Percentiles rank a stretch among this genome's conserved stretches.
phyloP scores from a whole-genome alignment of 345 rosid genomes.

The Boechera stricta region DNA sequence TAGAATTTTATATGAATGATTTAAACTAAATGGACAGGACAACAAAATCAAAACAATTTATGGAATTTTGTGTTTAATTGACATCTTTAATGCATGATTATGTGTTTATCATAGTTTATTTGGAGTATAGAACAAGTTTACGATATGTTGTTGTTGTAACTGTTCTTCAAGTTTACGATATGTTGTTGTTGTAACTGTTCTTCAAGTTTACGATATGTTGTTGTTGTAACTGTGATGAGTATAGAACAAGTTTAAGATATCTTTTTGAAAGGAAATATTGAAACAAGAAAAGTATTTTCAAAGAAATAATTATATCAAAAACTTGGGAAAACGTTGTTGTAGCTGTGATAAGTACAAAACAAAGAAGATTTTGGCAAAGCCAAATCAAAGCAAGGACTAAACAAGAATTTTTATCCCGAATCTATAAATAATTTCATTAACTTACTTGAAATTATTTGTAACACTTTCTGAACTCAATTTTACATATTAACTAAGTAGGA shows the following conservation, averaged over 20 bases:
- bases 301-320: not conserved
- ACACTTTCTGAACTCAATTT: not conserved
- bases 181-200: conserved; percentile 1
- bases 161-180: not conserved
- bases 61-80: not conserved
- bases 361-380: not conserved
- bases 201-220: conserved; percentile 10
- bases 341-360: too few species aligned
- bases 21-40: not conserved
- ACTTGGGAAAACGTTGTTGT: not conserved
- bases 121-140: not conserved
- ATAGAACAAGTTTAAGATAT: not conserved
- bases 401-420: not conserved
- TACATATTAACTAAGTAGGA: too few species aligned
- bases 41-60: not conserved
- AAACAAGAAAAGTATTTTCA: conserved; percentile 7
- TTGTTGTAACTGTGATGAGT: conserved; percentile 1
- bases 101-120: not conserved
- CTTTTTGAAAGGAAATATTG: not conserved
- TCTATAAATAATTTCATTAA: not conserved
- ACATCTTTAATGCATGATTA: not conserved
- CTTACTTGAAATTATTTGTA: not conserved
- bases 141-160: conserved; percentile 8
- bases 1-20: not conserved
- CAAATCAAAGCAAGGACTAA: not conserved